Evolutionary conservation across 495 filamentous ascomycete species (phyloP).

Genomic region (Neurospora cerealis): DNA sequence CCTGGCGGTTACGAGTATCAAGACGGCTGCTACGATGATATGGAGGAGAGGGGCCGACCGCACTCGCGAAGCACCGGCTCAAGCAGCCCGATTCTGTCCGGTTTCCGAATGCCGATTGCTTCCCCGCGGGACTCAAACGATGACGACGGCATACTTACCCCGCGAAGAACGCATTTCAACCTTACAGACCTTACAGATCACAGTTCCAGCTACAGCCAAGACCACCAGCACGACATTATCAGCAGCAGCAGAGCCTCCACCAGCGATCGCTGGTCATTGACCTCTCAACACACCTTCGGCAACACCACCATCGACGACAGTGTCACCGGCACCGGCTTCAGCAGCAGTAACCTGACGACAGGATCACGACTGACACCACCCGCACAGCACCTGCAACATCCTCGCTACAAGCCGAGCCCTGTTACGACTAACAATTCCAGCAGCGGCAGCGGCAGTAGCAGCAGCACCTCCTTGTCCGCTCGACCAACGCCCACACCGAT

Average conservation of each 20-base stretch:
- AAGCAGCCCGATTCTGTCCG: not conserved
- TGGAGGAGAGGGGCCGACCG: not conserved
- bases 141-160: not conserved
- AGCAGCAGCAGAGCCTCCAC: not conserved
- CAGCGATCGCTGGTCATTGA: not conserved
- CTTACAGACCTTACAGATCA: not conserved
- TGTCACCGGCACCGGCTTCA: not conserved
- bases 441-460: not conserved
- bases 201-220: not conserved
- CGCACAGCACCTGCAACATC: not conserved
- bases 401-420: not conserved
- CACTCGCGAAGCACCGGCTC: not conserved
- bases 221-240: not conserved
- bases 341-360: not conserved
- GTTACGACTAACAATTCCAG: not conserved
- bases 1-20: slow-evolving; percentile 3
- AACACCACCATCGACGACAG: not conserved
- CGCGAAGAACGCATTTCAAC: not conserved
- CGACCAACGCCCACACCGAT: not conserved
- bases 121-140: not conserved
- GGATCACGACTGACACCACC: not conserved
- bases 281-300: not conserved
- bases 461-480: not conserved
- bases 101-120: not conserved
- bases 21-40: not conserved